phyloP scores from a whole-genome alignment of 768 basidiomycete species.

The Russula compacta region DNA sequence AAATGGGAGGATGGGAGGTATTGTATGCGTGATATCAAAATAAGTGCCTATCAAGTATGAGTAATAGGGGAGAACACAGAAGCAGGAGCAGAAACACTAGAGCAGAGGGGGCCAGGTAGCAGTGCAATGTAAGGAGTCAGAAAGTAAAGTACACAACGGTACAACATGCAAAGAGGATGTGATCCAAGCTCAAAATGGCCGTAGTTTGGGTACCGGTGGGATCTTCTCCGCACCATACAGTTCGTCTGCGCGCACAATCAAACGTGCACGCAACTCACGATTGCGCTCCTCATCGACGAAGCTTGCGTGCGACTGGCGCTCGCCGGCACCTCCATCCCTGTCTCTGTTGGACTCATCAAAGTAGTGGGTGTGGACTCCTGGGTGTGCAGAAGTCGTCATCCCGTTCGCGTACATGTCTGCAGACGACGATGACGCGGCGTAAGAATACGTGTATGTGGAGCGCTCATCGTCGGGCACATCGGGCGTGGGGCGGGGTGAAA shows the following conservation, averaged over 20 bases:
- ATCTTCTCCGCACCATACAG: constrained; percentile 3
- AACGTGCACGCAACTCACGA: constrained; percentile 5
- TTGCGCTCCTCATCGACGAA: constrained; percentile 12
- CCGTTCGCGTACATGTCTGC: not conserved
- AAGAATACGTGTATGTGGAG: constrained; percentile 8
- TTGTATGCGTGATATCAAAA: not conserved
- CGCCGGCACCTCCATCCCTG: not conserved
- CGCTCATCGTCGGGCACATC: constrained; percentile 14
- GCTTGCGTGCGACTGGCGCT: not conserved
- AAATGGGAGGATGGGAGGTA: not conserved
- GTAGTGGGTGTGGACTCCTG: constrained; percentile 2
- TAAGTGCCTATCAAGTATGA: not conserved
- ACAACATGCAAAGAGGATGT: not conserved
- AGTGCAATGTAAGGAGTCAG: not conserved
- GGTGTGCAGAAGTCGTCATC: not conserved
- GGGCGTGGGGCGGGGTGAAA: not conserved
- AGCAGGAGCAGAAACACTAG: not conserved
- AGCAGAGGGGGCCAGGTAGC: not conserved
- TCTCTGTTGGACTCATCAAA: not conserved
- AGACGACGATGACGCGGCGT: not conserved
- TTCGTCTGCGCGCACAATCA: constrained; percentile 6
- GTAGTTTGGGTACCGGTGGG: constrained; percentile 13
- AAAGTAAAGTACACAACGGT: not conserved
- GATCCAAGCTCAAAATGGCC: not conserved
- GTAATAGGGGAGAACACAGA: not conserved